phyloP scores from a whole-genome alignment of 192 early-diverging fungal species.

The Chytriomyces sp. region DNA sequence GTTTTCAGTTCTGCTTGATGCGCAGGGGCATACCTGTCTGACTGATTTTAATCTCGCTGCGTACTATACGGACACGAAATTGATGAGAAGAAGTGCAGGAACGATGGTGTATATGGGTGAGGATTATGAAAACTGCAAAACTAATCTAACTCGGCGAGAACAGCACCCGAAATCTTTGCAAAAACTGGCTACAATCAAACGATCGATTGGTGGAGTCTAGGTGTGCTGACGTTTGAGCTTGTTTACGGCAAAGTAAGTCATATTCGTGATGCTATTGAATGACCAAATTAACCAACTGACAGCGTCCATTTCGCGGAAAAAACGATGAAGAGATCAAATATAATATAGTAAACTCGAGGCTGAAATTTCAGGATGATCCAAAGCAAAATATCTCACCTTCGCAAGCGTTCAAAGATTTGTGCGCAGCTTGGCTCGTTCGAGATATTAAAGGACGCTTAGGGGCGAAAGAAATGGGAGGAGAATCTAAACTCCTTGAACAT shows the following conservation, averaged over 20 bases:
- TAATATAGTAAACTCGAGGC: conserved; percentile 64
- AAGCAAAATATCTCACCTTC: conserved; percentile 4
- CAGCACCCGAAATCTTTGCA: conserved; percentile 48
- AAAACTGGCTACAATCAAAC: conserved; percentile 54
- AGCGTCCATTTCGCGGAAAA: conserved; percentile 79
- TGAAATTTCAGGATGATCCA: conserved; percentile 64
- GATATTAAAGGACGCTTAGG: conserved; percentile 78
- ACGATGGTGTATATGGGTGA: conserved; percentile 87
- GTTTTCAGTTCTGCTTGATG: conserved; percentile 70
- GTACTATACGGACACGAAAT: conserved; percentile 63
- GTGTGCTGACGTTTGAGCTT: conserved; percentile 76
- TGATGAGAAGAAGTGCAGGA: conserved; percentile 81
- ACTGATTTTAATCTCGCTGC: conserved; percentile 98
- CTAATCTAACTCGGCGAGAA: not conserved
- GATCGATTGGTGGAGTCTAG: conserved; percentile 82
- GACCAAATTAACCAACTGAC: not conserved
- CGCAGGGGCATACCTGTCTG: conserved; percentile 83
- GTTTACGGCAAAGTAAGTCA: conserved; percentile 69
- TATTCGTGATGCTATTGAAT: not conserved
- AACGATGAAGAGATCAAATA: conserved; percentile 68
- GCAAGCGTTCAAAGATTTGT: conserved; percentile 15
- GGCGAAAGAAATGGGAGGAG: conserved; percentile 66
- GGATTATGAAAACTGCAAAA: not conserved
- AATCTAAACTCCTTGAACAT: conserved; percentile 68
- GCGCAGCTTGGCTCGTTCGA: conserved; percentile 63